Evolutionary conservation across 169 alveolate species (phyloP).

Genomic region (Amoebophrya sp.): DNA sequence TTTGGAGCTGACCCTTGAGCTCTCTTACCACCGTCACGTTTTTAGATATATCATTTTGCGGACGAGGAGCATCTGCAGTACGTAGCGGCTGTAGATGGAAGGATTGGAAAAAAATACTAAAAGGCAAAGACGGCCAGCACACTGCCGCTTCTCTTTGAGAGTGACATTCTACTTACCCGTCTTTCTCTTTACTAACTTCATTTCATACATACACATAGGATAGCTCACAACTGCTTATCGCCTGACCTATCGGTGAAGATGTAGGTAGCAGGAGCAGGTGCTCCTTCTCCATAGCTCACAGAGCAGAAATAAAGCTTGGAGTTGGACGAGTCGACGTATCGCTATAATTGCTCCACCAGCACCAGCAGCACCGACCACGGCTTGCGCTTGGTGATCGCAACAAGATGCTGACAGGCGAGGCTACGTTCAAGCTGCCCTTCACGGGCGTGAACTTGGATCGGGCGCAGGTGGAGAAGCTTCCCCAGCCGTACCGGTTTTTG

Average conservation of each 20-base stretch:
- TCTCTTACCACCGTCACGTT: too few relatives aligned
- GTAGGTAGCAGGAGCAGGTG: too few relatives aligned
- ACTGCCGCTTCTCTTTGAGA: neutral
- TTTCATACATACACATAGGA: neutral
- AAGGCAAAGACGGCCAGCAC: neutral
- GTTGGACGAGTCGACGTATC: neutral
- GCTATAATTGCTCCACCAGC: neutral
- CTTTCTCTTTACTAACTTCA: neutral
- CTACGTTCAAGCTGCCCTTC: neutral
- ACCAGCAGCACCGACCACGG: neutral
- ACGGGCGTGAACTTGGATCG: neutral
- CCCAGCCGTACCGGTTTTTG: neutral
- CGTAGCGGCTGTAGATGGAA: neutral
- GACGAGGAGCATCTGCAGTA: too few relatives aligned
- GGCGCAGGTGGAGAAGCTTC: neutral
- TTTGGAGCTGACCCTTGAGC: too few relatives aligned
- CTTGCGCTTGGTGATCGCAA: neutral
- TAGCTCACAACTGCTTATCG: neutral
- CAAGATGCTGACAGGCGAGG: neutral
- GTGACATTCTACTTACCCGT: neutral
- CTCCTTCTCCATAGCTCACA: too few relatives aligned
- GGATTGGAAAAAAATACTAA: neutral
- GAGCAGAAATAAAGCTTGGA: neutral
- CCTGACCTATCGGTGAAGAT: too few relatives aligned
- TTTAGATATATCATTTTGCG: too few relatives aligned